Conservation (phyloP, 495 filamentous ascomycete species). For the Penicillium coffeae region DNA sequence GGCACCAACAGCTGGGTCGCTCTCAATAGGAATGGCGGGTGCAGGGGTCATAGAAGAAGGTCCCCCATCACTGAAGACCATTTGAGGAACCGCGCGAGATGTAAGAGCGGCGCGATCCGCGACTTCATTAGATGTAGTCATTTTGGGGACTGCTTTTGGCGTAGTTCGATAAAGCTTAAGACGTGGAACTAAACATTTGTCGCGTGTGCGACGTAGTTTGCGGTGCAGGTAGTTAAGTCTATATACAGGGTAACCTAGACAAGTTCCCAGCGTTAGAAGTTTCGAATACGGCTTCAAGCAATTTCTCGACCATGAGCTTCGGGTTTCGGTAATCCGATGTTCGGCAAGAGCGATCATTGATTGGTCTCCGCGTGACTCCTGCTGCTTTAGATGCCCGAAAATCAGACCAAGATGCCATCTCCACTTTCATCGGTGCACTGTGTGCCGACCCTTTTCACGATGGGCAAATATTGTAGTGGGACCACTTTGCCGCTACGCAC, state of each 20-base stretch:
- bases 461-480: too few species aligned
- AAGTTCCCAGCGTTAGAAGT: too few species aligned
- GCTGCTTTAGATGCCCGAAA: too few species aligned
- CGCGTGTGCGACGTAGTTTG: too few species aligned
- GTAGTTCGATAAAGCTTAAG: neutral
- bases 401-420: too few species aligned
- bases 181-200: too few species aligned
- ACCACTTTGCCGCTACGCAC: too few species aligned
- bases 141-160: neutral
- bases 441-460: neutral
- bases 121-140: constrained; percentile 1
- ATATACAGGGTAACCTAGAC: too few species aligned
- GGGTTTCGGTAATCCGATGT: too few species aligned
- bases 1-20: constrained; percentile 46
- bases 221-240: too few species aligned
- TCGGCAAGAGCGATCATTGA: neutral
- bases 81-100: constrained; percentile 56
- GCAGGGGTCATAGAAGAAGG: constrained; percentile 48
- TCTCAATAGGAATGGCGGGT: constrained; percentile 34
- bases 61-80: constrained; percentile 52
- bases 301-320: too few species aligned
- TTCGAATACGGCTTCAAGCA: too few species aligned
- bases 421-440: constrained; percentile 3
- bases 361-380: neutral
- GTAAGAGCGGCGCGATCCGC: constrained; percentile 45